Evolutionary conservation across 1,284 basidiomycete species (phyloP).

Genomic region (Trichosporon sp.): DNA sequence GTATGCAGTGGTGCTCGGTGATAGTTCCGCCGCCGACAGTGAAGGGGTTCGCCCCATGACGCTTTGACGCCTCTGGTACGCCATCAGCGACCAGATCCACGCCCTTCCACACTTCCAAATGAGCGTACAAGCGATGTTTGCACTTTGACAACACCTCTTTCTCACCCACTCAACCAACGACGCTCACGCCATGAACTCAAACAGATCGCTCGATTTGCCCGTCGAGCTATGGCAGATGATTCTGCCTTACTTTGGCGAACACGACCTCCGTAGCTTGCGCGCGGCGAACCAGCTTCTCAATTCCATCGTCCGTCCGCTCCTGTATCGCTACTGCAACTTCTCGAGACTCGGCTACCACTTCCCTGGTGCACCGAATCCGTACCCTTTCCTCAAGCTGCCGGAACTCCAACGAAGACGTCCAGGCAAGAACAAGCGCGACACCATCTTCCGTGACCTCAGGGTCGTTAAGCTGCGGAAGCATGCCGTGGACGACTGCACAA

Average conservation of each 20-base stretch:
- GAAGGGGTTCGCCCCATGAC: too few relatives aligned
- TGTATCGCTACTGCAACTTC: background rate
- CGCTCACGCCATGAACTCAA: too few relatives aligned
- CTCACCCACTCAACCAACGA: too few relatives aligned
- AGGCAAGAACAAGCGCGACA: background rate
- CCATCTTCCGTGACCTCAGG: background rate
- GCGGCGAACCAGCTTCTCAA: background rate
- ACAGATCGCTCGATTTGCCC: too few relatives aligned
- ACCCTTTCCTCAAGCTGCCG: background rate
- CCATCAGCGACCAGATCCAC: too few relatives aligned
- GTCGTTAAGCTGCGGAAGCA: background rate
- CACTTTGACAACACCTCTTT: too few relatives aligned
- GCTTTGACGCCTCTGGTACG: too few relatives aligned
- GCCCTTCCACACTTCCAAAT: too few relatives aligned
- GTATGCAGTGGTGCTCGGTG: too few relatives aligned
- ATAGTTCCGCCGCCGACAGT: too few relatives aligned
- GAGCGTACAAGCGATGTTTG: too few relatives aligned
- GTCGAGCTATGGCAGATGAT: too few relatives aligned
- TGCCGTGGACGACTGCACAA: background rate
- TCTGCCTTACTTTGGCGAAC: background rate
- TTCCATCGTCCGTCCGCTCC: background rate
- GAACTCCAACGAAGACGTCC: background rate
- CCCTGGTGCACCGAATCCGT: background rate
- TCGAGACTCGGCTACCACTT: background rate
- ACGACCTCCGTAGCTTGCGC: background rate